Evolutionary conservation across 2,329 filamentous ascomycete species (phyloP).

Genomic region (Neoascochyta sp.): DNA sequence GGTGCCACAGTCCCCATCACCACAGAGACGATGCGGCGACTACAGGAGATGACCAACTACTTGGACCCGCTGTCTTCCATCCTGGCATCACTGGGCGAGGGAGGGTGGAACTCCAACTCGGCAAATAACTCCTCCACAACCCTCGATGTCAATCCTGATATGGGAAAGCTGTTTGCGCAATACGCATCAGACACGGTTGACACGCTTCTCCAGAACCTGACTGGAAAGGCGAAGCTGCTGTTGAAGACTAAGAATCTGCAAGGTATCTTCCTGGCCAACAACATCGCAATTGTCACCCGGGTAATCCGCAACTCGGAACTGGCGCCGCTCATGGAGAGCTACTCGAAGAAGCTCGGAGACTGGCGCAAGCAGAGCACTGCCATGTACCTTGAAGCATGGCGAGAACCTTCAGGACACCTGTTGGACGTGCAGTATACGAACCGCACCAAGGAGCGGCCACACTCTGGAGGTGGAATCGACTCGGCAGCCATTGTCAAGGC

Average conservation of each 20-base stretch:
- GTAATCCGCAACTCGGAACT: constrained; percentile 81
- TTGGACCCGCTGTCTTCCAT: constrained; percentile 82
- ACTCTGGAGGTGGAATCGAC: constrained; percentile 61
- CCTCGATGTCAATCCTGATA: constrained; percentile 82
- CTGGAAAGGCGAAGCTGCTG: constrained; percentile 66
- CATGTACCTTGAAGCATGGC: constrained; percentile 82
- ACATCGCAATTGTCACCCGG: constrained; percentile 76
- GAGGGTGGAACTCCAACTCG: constrained; percentile 66
- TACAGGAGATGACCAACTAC: constrained; percentile 85
- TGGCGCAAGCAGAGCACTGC: constrained; percentile 85
- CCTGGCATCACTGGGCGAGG: constrained; percentile 86
- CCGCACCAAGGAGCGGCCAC: constrained; percentile 60
- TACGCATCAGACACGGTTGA: constrained; percentile 91
- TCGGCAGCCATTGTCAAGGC: constrained; percentile 80
- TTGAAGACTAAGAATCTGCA: constrained; percentile 71
- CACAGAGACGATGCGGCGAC: constrained; percentile 76
- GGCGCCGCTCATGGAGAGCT: constrained; percentile 60
- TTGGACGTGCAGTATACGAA: constrained; percentile 91
- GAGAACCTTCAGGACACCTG: constrained; percentile 77
- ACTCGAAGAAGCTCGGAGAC: constrained; percentile 66
- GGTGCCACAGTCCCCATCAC: constrained; percentile 75
- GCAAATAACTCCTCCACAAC: constrained; percentile 61
- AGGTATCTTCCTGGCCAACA: constrained; percentile 90
- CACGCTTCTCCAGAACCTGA: constrained; percentile 68
- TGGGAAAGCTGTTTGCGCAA: constrained; percentile 79